These are phyloP conservation scores for Graphilbum ipis-grandicollis DNA, from an alignment of 2,329 filamentous ascomycete species.

Conservation along the genomic window DNA sequence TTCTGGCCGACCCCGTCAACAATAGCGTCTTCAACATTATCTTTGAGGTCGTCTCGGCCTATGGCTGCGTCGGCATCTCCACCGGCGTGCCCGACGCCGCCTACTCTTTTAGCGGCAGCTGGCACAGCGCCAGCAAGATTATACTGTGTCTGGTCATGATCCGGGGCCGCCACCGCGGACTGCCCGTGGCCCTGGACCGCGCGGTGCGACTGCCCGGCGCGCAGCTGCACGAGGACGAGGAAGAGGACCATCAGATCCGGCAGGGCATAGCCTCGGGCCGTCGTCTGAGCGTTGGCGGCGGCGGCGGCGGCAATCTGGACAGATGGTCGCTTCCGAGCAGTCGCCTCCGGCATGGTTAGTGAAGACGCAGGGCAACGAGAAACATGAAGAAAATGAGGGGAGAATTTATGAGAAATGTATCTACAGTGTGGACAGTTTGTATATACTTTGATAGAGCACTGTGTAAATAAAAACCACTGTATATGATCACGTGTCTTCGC, in stretches of 20 bases:
- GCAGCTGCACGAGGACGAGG: constrained; percentile 19
- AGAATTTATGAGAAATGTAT: too few species aligned
- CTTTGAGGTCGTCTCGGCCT: constrained; percentile 37
- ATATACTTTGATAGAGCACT: too few species aligned
- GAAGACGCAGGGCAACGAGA: too few species aligned
- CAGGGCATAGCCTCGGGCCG: constrained; percentile 18
- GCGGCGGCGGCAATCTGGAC: too few species aligned
- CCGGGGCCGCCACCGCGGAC: constrained; percentile 33
- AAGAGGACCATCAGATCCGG: constrained; percentile 22
- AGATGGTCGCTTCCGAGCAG: too few species aligned
- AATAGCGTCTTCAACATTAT: constrained; percentile 41
- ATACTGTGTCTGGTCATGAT: constrained; percentile 39
- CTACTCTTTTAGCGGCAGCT: constrained; percentile 37
- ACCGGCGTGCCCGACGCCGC: constrained; percentile 32
- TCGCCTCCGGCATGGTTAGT: too few species aligned
- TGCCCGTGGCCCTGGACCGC: constrained; percentile 38
- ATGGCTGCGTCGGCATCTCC: constrained; percentile 41
- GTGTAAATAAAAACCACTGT: too few species aligned
- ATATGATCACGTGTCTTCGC: too few species aligned
- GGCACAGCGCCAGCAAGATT: constrained; percentile 32
- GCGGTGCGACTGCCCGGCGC: constrained; percentile 24
- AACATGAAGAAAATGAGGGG: too few species aligned
- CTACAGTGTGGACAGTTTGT: too few species aligned
- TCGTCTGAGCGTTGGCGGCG: constrained; percentile 11
- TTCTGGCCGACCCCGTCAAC: constrained; percentile 29